Evolutionary conservation across 2,329 filamentous ascomycete species (phyloP).

Genomic region (Aureobasidium lini): DNA sequence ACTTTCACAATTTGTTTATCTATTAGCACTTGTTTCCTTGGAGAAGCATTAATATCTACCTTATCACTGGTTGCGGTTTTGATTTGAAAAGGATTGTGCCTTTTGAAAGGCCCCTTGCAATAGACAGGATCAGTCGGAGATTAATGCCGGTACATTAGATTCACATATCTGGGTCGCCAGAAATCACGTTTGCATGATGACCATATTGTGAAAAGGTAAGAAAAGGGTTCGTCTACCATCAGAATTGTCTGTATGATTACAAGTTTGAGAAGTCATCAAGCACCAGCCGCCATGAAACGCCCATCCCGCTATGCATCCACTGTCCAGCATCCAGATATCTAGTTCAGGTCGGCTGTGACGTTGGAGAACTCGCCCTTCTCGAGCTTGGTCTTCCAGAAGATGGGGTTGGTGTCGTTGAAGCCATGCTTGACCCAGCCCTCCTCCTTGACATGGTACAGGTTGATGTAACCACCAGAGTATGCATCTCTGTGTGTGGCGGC

Average conservation of each 20-base stretch:
- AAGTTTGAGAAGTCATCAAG: constrained; percentile 6
- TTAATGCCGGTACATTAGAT: too few relatives aligned
- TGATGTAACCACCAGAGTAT: constrained; percentile 98
- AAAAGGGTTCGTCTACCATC: constrained; percentile 8
- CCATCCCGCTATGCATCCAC: constrained; percentile 11
- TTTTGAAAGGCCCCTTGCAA: too few relatives aligned
- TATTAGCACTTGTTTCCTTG: neutral
- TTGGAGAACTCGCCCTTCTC: constrained; percentile 98
- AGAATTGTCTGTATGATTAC: constrained; percentile 10
- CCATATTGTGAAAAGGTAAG: neutral
- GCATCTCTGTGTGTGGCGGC: constrained; percentile 95
- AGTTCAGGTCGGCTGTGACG: constrained; percentile 71
- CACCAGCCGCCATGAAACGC: constrained; percentile 9
- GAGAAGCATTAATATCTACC: too few relatives aligned
- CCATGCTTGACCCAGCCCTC: constrained; percentile 98
- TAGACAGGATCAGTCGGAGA: too few relatives aligned
- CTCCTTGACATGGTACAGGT: constrained; percentile 98
- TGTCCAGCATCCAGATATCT: constrained; percentile 18
- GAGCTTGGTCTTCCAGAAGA: constrained; percentile 99
- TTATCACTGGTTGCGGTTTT: too few relatives aligned
- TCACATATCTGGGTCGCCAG: too few relatives aligned
- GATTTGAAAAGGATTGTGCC: too few relatives aligned
- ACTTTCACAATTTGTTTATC: neutral
- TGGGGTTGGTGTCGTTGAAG: constrained; percentile 95
- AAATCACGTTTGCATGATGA: too few relatives aligned